Evolutionary conservation across 345 rosid genomes (phyloP).

Genomic region (Eucalyptus viminalis): DNA sequence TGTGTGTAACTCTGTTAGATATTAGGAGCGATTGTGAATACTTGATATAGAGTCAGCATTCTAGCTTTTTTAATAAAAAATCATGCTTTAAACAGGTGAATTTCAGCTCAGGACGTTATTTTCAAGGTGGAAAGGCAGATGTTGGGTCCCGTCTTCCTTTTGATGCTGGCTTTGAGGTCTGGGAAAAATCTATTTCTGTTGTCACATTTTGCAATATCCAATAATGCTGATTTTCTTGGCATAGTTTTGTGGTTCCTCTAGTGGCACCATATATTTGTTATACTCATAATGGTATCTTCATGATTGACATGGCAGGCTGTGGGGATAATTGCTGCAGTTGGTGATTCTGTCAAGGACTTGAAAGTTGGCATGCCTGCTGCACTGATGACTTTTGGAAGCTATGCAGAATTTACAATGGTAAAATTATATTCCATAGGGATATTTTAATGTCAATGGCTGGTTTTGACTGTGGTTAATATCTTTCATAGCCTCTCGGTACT

Average conservation of each 20-base stretch:
- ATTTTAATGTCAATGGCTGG: background rate
- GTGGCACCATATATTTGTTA: background rate
- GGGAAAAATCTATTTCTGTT: background rate
- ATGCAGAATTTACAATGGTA: slow-evolving; percentile 73
- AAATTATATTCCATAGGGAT: background rate
- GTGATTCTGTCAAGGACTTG: slow-evolving; percentile 59
- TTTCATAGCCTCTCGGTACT: background rate
- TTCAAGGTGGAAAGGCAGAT: slow-evolving; percentile 27
- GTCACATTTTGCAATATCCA: background rate
- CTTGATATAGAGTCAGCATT: background rate
- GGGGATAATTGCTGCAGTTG: slow-evolving; percentile 82
- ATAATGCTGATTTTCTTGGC: background rate
- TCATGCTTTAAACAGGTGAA: slow-evolving; percentile 47
- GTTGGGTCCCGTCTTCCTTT: slow-evolving; percentile 60
- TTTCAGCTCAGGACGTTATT: slow-evolving; percentile 95
- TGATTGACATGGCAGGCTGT: slow-evolving; percentile 49
- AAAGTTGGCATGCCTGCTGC: slow-evolving; percentile 94
- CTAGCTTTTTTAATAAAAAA: background rate
- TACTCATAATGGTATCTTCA: background rate
- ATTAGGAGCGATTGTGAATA: background rate
- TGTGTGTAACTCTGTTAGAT: background rate
- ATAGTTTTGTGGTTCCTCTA: background rate
- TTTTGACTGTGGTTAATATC: background rate
- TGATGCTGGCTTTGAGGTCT: slow-evolving; percentile 96
- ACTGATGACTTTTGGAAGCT: slow-evolving; percentile 79